Percentiles rank a stretch among this genome's conserved stretches.
These are phyloP conservation scores for Beauveria medogensis DNA, from an alignment of 2,329 filamentous ascomycete genomes.

Conservation along the genomic window DNA sequence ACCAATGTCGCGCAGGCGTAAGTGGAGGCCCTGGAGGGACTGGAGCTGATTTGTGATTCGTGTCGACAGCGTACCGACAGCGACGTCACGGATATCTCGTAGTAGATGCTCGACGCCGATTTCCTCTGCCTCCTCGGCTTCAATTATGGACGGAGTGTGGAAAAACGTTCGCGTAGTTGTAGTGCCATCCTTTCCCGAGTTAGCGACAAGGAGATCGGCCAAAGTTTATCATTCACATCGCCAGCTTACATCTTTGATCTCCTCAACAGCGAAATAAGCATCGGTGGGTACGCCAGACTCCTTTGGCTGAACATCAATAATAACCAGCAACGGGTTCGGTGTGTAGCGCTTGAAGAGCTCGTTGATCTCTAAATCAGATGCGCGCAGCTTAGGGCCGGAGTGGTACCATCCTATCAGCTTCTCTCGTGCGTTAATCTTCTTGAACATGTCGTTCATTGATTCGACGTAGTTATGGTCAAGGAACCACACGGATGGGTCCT, in stretches of 20 bases:
- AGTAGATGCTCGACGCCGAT: constrained; percentile 97
- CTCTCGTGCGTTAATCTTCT: constrained; percentile 98
- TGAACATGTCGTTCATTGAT: constrained; percentile 99
- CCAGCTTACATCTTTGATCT: constrained; percentile 89
- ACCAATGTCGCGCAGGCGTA: constrained; percentile 90
- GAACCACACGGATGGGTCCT: constrained; percentile 98
- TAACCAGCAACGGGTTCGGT: constrained; percentile 89
- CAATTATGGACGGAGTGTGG: constrained; percentile 95
- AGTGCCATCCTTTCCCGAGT: constrained; percentile 69
- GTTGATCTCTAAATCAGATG: constrained; percentile 97
- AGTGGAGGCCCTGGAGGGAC: constrained; percentile 90
- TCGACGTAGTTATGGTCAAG: constrained; percentile 99
- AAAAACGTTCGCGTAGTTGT: constrained; percentile 97
- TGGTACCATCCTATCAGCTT: constrained; percentile 99
- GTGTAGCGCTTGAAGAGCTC: constrained; percentile 99
- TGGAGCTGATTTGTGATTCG: constrained; percentile 96
- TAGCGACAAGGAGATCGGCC: background rate
- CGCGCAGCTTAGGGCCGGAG: constrained; percentile 91
- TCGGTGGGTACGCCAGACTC: constrained; percentile 96
- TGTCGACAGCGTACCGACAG: constrained; percentile 91
- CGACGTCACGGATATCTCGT: constrained; percentile 95
- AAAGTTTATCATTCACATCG: background rate
- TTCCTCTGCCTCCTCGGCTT: constrained; percentile 97
- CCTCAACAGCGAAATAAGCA: constrained; percentile 97
- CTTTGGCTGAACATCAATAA: constrained; percentile 97